Evolutionary conservation across 257 asterid genomes (phyloP), one percentile per base, ranked within the genome.

Genomic region (Solanum dulcamara): DNA sequence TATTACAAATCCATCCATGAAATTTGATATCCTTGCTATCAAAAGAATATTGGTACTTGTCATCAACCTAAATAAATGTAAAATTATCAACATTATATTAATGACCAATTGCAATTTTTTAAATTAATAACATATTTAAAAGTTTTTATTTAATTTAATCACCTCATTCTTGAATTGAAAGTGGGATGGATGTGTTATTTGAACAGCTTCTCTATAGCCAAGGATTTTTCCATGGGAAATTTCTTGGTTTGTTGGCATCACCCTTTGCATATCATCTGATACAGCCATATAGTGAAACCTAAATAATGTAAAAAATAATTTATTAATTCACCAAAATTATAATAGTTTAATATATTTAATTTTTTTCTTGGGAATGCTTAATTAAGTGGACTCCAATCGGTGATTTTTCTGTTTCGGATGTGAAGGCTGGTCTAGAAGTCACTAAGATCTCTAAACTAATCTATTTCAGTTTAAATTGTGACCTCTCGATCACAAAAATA

Each of bases 221-320:
- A 93, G 92, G 35, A 22, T 71, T 59, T 86, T 79, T 26, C 95
- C 93, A 0, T 28, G 46, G 0, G 1, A 2, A 9, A 94, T 91
- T 81, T 93, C 97, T 7, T 5, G 55, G 4, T 87, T 81, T 74
- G 50, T 84, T 50, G 97, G 94, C 97, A 93, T 92, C 18, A 79
- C 24, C 75, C 91, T 90, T 86, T 90, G 94, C 48, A 89, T 88
- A 46, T 87, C 90, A 20, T 92, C 91, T 26, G 97, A 92, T 85
- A 92, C 86, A 22, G 92, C 95, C 97, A 93, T 91, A 83, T 90
- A 92, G 2, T 84, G 87, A 51, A 92, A 93, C 89, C 97, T 93
- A 53, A 26, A 44, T 44, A 64, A 64, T 14, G 22, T 71, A 20
- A 1, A 5, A 74, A 24, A 42, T 26, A 40, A 40, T 28, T 64